These are phyloP conservation scores for Wickerhamomyces sp. DNA, from an alignment of 1,139 yeast genomes.

Conservation along the genomic window DNA sequence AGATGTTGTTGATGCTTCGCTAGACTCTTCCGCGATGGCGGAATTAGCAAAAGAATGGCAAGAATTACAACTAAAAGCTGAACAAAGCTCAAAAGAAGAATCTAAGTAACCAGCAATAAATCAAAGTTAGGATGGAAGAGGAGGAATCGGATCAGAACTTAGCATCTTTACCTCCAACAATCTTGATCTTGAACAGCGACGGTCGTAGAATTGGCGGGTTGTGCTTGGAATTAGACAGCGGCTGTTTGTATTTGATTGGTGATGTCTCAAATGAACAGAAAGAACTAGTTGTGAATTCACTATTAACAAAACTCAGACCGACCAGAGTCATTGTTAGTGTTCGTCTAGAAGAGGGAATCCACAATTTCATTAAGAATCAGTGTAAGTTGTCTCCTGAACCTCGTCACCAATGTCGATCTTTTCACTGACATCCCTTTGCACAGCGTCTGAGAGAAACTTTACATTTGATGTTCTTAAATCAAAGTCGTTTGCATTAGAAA, in stretches of 20 bases:
- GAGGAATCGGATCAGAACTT: neutral
- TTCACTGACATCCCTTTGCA: neutral
- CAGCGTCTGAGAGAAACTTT: slow-evolving; percentile 2
- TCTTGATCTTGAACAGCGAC: neutral
- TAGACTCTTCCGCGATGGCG: slow-evolving; percentile 57
- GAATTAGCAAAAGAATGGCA: slow-evolving; percentile 63
- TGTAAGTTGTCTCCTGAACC: neutral
- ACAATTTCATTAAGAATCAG: neutral
- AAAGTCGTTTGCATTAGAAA: slow-evolving; percentile 1
- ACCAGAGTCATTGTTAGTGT: neutral
- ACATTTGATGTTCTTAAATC: slow-evolving; percentile 2
- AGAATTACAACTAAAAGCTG: slow-evolving; percentile 30
- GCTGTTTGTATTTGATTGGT: neutral
- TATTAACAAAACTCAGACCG: neutral
- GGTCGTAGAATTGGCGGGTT: neutral
- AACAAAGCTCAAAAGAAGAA: neutral
- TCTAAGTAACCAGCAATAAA: neutral
- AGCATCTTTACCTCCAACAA: neutral
- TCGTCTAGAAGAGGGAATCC: neutral
- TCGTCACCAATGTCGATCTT: neutral
- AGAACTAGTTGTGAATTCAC: neutral
- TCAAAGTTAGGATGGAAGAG: neutral
- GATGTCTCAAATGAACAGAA: neutral
- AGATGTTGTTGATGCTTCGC: slow-evolving; percentile 82
- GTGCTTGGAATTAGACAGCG: neutral